Percentiles rank a stretch among this genome's conserved stretches.
phyloP scores from a whole-genome alignment of 208 protist species.

The Blechomonas ayalai region DNA sequence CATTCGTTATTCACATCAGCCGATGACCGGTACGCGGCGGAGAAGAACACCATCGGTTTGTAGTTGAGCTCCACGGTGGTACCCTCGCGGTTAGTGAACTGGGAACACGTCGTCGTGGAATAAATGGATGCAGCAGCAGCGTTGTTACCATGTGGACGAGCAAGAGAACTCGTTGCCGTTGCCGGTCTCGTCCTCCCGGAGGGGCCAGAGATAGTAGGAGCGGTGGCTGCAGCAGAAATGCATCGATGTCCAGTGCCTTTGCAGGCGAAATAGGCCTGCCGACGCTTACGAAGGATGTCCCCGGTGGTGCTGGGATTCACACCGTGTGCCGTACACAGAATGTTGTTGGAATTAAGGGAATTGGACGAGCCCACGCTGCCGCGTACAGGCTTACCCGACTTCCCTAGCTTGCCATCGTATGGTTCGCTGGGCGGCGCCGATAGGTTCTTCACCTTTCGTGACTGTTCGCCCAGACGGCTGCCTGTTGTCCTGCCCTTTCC shows the following conservation, averaged over 20 bases:
- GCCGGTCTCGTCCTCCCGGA: too few relatives aligned
- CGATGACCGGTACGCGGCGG: conserved; percentile 12
- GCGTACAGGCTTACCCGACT: neutral
- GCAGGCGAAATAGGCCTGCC: conserved; percentile 44
- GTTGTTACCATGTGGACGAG: too few relatives aligned
- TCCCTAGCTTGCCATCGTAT: conserved; percentile 3
- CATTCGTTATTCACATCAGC: conserved; percentile 6
- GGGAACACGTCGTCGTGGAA: too few relatives aligned
- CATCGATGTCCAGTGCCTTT: conserved; percentile 62
- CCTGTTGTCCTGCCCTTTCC: neutral
- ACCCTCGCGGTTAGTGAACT: conserved; percentile 15
- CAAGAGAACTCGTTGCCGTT: too few relatives aligned
- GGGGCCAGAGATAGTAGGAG: too few relatives aligned
- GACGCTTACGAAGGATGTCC: conserved; percentile 4
- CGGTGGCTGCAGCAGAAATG: conserved; percentile 21
- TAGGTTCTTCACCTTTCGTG: conserved; percentile 3
- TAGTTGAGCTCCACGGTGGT: conserved; percentile 20
- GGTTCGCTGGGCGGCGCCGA: conserved; percentile 5
- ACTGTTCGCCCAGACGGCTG: neutral
- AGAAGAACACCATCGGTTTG: conserved; percentile 35
- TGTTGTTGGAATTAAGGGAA: conserved; percentile 1
- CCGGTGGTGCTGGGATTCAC: neutral
- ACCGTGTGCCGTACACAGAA: too few relatives aligned
- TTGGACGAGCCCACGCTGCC: conserved; percentile 1
- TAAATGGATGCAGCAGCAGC: too few relatives aligned